Evolutionary conservation across 306 rosid species (phyloP).

Genomic region (Fragaria vesca): DNA sequence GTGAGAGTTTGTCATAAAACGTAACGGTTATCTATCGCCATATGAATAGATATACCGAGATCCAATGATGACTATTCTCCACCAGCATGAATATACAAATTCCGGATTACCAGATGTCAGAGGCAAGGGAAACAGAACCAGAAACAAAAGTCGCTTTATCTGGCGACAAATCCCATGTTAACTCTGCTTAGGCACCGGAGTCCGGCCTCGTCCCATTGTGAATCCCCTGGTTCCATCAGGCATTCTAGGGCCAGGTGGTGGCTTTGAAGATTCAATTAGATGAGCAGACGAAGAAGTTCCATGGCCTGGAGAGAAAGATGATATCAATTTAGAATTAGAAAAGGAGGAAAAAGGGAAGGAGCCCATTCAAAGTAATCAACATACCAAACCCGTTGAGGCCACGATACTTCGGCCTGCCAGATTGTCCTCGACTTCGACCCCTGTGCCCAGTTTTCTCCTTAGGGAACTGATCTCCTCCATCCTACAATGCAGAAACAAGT

Average conservation of each 20-base stretch:
- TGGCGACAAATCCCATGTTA: constrained; percentile 27
- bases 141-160: neutral
- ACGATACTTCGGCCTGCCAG: constrained; percentile 67
- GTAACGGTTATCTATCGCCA: neutral
- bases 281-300: constrained; percentile 59
- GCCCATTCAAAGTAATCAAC: neutral
- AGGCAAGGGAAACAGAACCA: too few species aligned
- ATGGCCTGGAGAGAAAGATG: constrained; percentile 53
- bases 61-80: neutral
- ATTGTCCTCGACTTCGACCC: constrained; percentile 59
- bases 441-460: constrained; percentile 73
- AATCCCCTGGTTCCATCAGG: constrained; percentile 98
- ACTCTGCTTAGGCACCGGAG: constrained; percentile 41
- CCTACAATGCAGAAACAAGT: constrained; percentile 38
- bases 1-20: neutral
- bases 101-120: neutral
- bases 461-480: constrained; percentile 51
- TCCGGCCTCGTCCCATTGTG: constrained; percentile 92
- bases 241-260: constrained; percentile 97
- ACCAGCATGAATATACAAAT: neutral
- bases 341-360: neutral
- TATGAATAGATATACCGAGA: neutral
- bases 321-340: neutral
- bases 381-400: constrained; percentile 75
- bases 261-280: constrained; percentile 62